phyloP scores from a whole-genome alignment of 2,329 filamentous ascomycete species.

The Elsinoe perseae region DNA sequence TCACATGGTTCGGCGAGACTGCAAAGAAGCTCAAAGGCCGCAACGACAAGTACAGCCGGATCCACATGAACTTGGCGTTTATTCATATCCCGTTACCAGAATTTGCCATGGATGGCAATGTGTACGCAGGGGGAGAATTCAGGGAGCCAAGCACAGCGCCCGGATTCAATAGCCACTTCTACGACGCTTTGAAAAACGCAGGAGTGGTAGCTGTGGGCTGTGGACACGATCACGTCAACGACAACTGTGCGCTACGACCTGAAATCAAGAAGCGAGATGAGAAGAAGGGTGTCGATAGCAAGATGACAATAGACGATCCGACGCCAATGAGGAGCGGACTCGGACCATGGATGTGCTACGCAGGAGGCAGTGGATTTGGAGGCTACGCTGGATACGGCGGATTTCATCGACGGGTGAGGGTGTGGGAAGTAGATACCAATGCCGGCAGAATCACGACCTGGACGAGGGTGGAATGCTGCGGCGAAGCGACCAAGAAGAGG shows the following conservation, averaged over 20 bases:
- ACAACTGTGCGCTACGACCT: conserved; percentile 70
- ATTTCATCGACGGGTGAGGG: conserved; percentile 72
- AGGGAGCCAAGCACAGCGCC: conserved; percentile 82
- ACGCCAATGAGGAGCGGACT: conserved; percentile 21
- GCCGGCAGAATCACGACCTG: conserved; percentile 82
- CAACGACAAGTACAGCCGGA: conserved; percentile 71
- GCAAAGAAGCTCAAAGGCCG: conserved; percentile 62
- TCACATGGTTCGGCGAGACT: conserved; percentile 85
- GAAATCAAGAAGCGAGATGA: neutral
- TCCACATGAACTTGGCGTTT: conserved; percentile 93
- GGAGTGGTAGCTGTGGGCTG: conserved; percentile 81
- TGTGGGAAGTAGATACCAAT: conserved; percentile 93
- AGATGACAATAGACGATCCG: conserved; percentile 36
- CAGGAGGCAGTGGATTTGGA: conserved; percentile 82
- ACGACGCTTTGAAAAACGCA: conserved; percentile 77
- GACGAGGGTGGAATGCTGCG: conserved; percentile 69
- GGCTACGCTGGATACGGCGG: conserved; percentile 89
- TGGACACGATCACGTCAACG: conserved; percentile 94
- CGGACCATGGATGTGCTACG: conserved; percentile 93
- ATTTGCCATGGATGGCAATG: conserved; percentile 58
- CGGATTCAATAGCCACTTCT: conserved; percentile 84
- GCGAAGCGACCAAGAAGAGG: conserved; percentile 42
- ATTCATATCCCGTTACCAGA: conserved; percentile 96
- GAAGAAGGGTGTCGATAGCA: neutral
- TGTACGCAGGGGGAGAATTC: conserved; percentile 59